Evolutionary conservation across 371 early-diverging fungal species (phyloP), one percentile per base, ranked within the genome.

Genomic region (Sporodiniella umbellata): DNA sequence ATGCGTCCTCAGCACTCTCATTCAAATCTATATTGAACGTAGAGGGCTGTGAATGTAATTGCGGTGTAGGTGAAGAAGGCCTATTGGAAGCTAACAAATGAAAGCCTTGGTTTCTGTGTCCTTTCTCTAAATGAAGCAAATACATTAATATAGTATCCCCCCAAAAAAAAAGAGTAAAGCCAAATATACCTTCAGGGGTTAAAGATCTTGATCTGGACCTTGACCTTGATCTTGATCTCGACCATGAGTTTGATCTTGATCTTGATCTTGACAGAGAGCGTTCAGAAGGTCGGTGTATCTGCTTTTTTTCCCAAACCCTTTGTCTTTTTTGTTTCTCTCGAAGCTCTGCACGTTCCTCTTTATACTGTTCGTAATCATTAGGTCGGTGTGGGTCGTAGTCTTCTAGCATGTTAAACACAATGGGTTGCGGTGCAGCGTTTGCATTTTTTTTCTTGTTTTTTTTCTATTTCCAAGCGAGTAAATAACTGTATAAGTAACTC

Each of bases 1-100:
- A 87, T 6, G 85, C 90, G 54, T 89, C 90, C 21, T 88, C 88
- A 23, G 86, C 88, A 1, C 85, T 69, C 21, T 74, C 75, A 39
- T 80, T 78, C 4, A 62, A 53, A 49, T 73, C 62, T 8, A 74
- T 57, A 22, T 33, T 54, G 39, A 21, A 24, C 24, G 45, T 19
- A 24, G n/a, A n/a, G n/a, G n/a, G 33, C 23, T 22, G 48, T n/a
- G 31, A 39, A n/a, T n/a, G n/a, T n/a, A n/a, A n/a, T n/a, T n/a
- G n/a, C n/a, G n/a, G n/a, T n/a, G n/a, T 18, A 19, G 35, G 35
- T 28, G 42, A 43, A 26, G 54, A 52, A 11, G 55, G 37, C 5
- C 33, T 18, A 24, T 51, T 47, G 17, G 48, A 40, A 15, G 28
- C n/a, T n/a, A n/a, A n/a, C n/a, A n/a, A 23, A 3, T 31, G 51